Percentiles rank a stretch among this genome's conserved stretches.
Evolutionary conservation across 768 basidiomycete species (phyloP).

Genomic region (Xerocomellus chrysenteron): DNA sequence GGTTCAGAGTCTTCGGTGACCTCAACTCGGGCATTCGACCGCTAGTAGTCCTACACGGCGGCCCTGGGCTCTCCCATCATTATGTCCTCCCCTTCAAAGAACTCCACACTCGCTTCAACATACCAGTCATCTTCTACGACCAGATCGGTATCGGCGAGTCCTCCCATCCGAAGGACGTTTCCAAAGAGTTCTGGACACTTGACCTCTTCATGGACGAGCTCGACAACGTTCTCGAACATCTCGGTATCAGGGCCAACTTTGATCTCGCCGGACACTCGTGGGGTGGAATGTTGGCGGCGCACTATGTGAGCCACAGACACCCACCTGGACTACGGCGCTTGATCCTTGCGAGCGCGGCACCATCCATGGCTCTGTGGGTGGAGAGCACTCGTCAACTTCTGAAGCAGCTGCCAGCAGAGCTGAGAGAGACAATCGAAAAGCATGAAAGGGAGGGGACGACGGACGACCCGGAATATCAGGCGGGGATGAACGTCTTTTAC

Average conservation of each 20-base stretch:
- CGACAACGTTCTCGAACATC: conserved; percentile 43
- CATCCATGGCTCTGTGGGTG: conserved; percentile 31
- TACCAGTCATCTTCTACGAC: conserved; percentile 51
- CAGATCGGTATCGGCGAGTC: conserved; percentile 49
- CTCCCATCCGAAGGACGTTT: conserved; percentile 36
- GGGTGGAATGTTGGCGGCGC: conserved; percentile 52
- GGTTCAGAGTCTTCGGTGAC: conserved; percentile 45
- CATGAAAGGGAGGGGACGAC: conserved; percentile 37
- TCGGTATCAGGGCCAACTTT: conserved; percentile 42
- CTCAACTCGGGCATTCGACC: conserved; percentile 34
- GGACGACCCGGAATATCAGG: conserved; percentile 33
- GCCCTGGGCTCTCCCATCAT: conserved; percentile 39
- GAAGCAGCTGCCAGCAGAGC: conserved; percentile 25
- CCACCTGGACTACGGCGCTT: conserved; percentile 40
- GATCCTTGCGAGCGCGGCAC: conserved; percentile 33
- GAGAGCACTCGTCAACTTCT: conserved; percentile 27
- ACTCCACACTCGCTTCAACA: conserved; percentile 29
- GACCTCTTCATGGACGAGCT: conserved; percentile 57
- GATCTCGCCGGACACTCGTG: conserved; percentile 56
- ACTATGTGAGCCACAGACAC: conserved; percentile 39
- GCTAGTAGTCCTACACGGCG: conserved; percentile 47
- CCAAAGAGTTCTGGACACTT: conserved; percentile 40
- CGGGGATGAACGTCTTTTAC: conserved; percentile 29
- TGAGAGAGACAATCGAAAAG: conserved; percentile 28
- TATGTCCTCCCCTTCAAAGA: conserved; percentile 41